These are phyloP conservation scores for Leccinum longicurvipes DNA, from an alignment of 768 basidiomycete species.

Conservation along the genomic window DNA sequence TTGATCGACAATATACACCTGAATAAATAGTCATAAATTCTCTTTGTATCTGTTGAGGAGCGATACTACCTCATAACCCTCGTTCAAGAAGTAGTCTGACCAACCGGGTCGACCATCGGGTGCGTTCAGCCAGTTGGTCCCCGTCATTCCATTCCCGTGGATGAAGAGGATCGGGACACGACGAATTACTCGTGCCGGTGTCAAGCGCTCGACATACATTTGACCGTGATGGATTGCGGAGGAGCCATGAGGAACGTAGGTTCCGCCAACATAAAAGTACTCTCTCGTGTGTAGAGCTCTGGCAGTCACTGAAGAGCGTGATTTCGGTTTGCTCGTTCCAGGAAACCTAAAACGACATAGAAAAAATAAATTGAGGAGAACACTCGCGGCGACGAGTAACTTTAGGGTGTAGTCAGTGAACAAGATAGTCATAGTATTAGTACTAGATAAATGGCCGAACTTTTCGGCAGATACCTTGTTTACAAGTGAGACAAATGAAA, in stretches of 20 bases:
- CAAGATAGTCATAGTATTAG: neutral
- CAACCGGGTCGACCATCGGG: conserved; percentile 54
- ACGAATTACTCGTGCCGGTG: conserved; percentile 36
- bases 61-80: conserved; percentile 46
- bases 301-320: neutral
- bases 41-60: neutral
- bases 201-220: conserved; percentile 52
- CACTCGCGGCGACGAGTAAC: conserved; percentile 10
- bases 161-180: conserved; percentile 45
- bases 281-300: conserved; percentile 43
- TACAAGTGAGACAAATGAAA: too few species aligned
- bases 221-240: conserved; percentile 41
- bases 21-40: neutral
- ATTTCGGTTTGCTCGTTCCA: neutral
- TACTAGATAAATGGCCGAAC: too few species aligned
- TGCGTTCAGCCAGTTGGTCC: conserved; percentile 50
- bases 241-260: conserved; percentile 34
- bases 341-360: conserved; percentile 4
- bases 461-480: too few species aligned
- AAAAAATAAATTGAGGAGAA: conserved; percentile 19
- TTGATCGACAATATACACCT: conserved; percentile 47
- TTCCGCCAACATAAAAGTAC: conserved; percentile 49
- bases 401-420: conserved; percentile 1
- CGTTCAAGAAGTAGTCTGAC: conserved; percentile 51
- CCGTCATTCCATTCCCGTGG: conserved; percentile 52